Conservation (phyloP, 2,329 filamentous ascomycete genomes). For the Endocalyx cinctus region DNA sequence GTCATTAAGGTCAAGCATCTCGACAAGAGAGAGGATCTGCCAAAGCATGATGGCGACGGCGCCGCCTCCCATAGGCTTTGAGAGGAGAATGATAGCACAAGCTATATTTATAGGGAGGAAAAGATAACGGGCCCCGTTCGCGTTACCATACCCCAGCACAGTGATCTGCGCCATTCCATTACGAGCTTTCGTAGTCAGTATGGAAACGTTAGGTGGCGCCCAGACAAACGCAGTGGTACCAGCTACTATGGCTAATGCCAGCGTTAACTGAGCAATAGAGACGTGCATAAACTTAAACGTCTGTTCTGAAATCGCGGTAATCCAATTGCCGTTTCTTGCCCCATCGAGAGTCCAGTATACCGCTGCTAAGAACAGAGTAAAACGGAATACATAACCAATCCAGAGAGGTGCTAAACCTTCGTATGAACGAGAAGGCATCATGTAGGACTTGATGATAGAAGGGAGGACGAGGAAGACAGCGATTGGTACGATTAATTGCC, state of each 20-base stretch:
- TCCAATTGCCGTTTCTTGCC: slow-evolving; percentile 81
- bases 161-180: slow-evolving; percentile 57
- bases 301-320: slow-evolving; percentile 53
- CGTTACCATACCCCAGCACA: slow-evolving; percentile 86
- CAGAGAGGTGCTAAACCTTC: slow-evolving; percentile 80
- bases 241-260: slow-evolving; percentile 76
- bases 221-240: slow-evolving; percentile 82
- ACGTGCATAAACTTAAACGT: slow-evolving; percentile 70
- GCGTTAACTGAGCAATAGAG: slow-evolving; percentile 71
- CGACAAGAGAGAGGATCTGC: slow-evolving; percentile 78
- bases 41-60: slow-evolving; percentile 77
- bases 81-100: slow-evolving; percentile 70
- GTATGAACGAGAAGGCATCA: slow-evolving; percentile 77
- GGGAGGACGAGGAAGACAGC: slow-evolving; percentile 68
- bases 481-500: slow-evolving; percentile 82
- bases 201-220: slow-evolving; percentile 77
- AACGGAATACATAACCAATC: slow-evolving; percentile 75
- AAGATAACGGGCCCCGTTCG: slow-evolving; percentile 87
- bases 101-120: slow-evolving; percentile 76
- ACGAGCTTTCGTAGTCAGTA: slow-evolving; percentile 49
- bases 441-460: slow-evolving; percentile 72
- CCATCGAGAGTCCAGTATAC: slow-evolving; percentile 86
- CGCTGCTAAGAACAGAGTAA: slow-evolving; percentile 70
- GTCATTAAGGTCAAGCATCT: slow-evolving; percentile 57
- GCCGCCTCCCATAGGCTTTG: slow-evolving; percentile 92